Base-by-base conservation (phyloP, 164 flowering plant genomes). In the Chimonanthus salicifolius region DNA sequence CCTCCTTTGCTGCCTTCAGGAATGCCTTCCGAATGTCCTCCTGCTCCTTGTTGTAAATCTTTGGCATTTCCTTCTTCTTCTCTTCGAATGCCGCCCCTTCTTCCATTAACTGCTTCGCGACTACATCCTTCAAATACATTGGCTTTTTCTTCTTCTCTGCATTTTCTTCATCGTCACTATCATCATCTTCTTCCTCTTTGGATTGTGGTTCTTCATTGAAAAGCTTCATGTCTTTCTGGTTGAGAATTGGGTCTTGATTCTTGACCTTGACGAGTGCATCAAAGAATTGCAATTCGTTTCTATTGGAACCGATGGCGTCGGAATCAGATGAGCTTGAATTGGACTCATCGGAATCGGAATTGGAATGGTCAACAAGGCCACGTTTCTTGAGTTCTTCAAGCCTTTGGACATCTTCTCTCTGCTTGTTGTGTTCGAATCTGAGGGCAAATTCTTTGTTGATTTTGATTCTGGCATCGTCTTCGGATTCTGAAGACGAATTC, bases 121-220 rank as follows among this genome's bases (percentile, higher is more conserved):
- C 74, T 20, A 91, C 95, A 83, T 94, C 97, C 73, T 94, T 94
- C 87, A 92, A 84, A 83, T 86, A 89, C 87, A 83, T 74, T 0
- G 87, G 82, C 70, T 84, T 87, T 82, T 83, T 72, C 60, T 81
- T 81, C 70, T 72, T 72, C 49, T 46, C 62, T 58, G 43, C 43
- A 6, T 11, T 15, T 6, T 64, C 58, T 7, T 63, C 68, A 2
- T 21, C 49, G 18, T 77, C 77, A 0, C 77, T 78, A 1, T 72
- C 81, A 5, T 82, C 85, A 21, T 75, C 76, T 4, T 85, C 87
- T 2, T 83, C 80, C 46, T 82, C 77, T 43, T 54, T n/a, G 16
- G n/a, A 54, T 33, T 33, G 33, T 33, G 33, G 33, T 4, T 85
- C 87, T 4, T 83, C 79, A 47, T 82, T 76, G 44, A 89, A 92